Evolutionary conservation across 108 stramenopile species (phyloP).

Genomic region (Conticribra guillardii): DNA sequence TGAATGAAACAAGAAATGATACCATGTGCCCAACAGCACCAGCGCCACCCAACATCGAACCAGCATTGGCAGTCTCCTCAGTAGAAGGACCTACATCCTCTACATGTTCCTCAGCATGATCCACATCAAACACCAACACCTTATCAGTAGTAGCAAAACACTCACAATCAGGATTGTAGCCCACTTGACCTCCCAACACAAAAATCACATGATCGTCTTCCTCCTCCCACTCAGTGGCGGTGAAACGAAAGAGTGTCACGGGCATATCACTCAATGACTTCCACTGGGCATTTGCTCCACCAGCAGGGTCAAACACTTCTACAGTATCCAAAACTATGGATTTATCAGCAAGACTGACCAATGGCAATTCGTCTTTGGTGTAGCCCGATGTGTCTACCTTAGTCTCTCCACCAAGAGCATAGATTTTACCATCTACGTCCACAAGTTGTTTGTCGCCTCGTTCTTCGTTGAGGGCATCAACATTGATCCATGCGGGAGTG

Average conservation of each 20-base stretch:
- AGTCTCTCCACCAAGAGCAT: slow-evolving; percentile 74
- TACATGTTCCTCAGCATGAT: not conserved
- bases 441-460: slow-evolving; percentile 69
- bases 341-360: slow-evolving; percentile 32
- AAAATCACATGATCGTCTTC: slow-evolving; percentile 43
- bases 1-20: too few relatives aligned
- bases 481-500: slow-evolving; percentile 13
- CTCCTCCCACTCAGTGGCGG: slow-evolving; percentile 46
- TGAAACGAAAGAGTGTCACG: slow-evolving; percentile 64
- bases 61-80: not conserved
- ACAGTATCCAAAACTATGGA: slow-evolving; percentile 47
- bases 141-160: slow-evolving; percentile 67
- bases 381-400: slow-evolving; percentile 43
- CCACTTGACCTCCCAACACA: slow-evolving; percentile 77
- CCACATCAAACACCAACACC: slow-evolving; percentile 45
- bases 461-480: slow-evolving; percentile 42
- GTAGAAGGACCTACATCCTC: too few relatives aligned
- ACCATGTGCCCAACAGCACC: too few relatives aligned
- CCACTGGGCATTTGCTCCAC: slow-evolving; percentile 44
- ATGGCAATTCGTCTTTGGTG: slow-evolving; percentile 28
- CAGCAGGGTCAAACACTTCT: slow-evolving; percentile 52
- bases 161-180: slow-evolving; percentile 58
- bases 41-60: not conserved
- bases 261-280: slow-evolving; percentile 50
- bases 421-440: slow-evolving; percentile 53